Base-by-base conservation (phyloP, 768 basidiomycete species). In the Scleroderma bovista region DNA sequence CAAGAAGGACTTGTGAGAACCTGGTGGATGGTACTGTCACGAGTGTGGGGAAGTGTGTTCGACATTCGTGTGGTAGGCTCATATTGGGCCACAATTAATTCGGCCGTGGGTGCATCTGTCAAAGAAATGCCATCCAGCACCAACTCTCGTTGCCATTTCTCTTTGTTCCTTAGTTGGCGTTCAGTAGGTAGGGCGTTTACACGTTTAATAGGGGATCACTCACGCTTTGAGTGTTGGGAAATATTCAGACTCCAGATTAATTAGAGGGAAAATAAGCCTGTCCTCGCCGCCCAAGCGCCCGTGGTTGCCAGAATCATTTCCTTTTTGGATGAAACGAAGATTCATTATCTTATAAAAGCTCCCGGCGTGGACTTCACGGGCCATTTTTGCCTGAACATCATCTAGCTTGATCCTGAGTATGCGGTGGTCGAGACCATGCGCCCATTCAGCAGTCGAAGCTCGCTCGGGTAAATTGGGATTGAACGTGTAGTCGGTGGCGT, bases 401-500 rank as follows among this genome's bases (percentile, higher is more conserved):
- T 68, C 68, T 20, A 86, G 62, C 11, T 65, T 61, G 39, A 87
- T 72, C 52, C 75, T 79, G 48, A 83, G 58, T 22, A 84, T 69
- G 20, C 69, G 70, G 16, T 75, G 75, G 33, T 74, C 67, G n/a
- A 81, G 70, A n/a, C 70, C 68, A n/a, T 46, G 48, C 3, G 73
- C 66, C 73, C 76, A 78, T 20, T 65, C 57, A 44, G 67, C 64
- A 3, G 53, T 46, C 23, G 55, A 58, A 17, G 57, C 50, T 3
- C 60, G 50, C n/a, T 62, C 52, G 5, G 66, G 58, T 32, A 84
- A 65, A 45, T 74, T 64, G 3, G 71, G 56, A 47, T 82, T 74
- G 3, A 66, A 60, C 2, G 83, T 83, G 57, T 85, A 87, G 61
- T 88, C 86, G 8, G 84, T 86, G 29, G 83, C 77, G 52, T 76